Evolutionary conservation across 2,329 filamentous ascomycete species (phyloP), one percentile per base, ranked within the genome.

Genomic region (Penicillium freii): DNA sequence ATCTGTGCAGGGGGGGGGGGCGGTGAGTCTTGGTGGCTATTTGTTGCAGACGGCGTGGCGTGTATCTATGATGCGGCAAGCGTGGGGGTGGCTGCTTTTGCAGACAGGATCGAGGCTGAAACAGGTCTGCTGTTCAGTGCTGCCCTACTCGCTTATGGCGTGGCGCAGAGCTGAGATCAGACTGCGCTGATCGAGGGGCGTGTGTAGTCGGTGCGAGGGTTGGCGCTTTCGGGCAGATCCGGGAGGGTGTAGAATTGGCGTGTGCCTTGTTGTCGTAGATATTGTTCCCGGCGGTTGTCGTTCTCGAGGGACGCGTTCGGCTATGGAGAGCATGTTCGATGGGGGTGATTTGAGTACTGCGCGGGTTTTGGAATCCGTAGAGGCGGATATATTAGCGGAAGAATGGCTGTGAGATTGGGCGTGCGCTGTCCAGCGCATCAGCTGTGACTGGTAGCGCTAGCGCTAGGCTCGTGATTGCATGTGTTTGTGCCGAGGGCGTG

Each of bases 401-500:
- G 1, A 34, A 8, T 15, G 13, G 15, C 31, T n/a, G 13, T 46
- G n/a, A 33, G 44, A 17, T 33, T 33, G 4, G 11, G 19, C 11
- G 21, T 36, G 31, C 9, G 45, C 21, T 36, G 45, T 25, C 15
- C 31, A 36, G 15, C 31, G 31, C 45, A 47, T 36, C 3, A 34
- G 29, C 31, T 34, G 31, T 4, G 15, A 47, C 11, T 11, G 13
- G 4, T 8, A 13, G 45, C 21, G 15, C 34, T 25, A 6, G 7
- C 11, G 29, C 15, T 21, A 34, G 23, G 21, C 46, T 44, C 9
- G 52, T 54, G 29, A 25, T 44, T 55, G 38, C 53, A 51, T 33
- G 46, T 44, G 46, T 51, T n/a, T n/a, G 2, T 55, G 53, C 46
- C 53, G 53, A 55, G 53, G 39, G 38, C 9, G 27, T 27, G 13